Conservation (phyloP, 2,329 filamentous ascomycete species). For the Cordyceps militaris region DNA sequence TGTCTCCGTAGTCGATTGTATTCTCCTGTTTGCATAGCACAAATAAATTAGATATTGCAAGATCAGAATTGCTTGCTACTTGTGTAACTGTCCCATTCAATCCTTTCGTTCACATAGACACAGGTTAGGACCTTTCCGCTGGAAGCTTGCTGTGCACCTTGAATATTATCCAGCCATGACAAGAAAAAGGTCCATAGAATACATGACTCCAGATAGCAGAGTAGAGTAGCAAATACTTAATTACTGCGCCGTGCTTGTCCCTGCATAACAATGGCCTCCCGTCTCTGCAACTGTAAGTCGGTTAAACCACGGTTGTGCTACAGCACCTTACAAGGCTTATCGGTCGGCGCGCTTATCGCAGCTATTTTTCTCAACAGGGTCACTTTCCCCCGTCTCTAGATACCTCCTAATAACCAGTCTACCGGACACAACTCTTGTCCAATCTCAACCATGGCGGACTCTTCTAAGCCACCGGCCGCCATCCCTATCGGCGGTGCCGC, state of each 20-base stretch:
- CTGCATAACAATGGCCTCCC: neutral
- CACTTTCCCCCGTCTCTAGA: neutral
- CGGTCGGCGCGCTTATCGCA: conserved; percentile 7
- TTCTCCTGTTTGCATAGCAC: too few species aligned
- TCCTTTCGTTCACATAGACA: too few species aligned
- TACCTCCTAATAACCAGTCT: neutral
- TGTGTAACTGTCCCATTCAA: too few species aligned
- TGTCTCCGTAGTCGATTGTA: too few species aligned
- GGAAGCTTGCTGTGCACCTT: too few species aligned
- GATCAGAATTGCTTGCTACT: too few species aligned
- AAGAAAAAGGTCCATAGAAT: too few species aligned
- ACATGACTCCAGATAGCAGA: neutral
- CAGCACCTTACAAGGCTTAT: conserved; percentile 9
- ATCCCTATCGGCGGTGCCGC: conserved; percentile 21
- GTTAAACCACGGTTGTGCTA: neutral
- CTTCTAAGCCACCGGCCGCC: conserved; percentile 3
- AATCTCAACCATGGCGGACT: conserved; percentile 3
- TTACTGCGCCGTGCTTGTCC: neutral
- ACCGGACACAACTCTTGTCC: neutral
- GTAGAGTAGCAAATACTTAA: neutral
- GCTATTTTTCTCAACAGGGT: conserved; percentile 12
- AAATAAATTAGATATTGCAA: too few species aligned
- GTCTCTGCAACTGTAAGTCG: conserved; percentile 1
- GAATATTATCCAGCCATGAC: too few species aligned
- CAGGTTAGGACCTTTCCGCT: too few species aligned